Base-by-base conservation (phyloP, 805 yeast species). In the Lipomyces sp. region DNA sequence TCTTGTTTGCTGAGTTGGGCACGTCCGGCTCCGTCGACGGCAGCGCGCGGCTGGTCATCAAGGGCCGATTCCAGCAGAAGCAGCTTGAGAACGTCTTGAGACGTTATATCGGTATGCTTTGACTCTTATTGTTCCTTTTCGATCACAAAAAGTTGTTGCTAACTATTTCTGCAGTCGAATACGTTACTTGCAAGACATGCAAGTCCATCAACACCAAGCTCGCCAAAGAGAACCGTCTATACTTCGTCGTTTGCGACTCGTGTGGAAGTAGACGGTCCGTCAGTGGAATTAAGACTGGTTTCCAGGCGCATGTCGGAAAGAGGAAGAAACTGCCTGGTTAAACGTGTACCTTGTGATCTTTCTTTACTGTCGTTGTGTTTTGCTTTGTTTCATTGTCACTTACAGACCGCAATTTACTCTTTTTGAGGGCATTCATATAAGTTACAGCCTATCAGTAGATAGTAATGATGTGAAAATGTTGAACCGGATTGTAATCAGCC, bases 1-100 rank as follows among this genome's bases (percentile, higher is more conserved):
- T 85, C 73, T 74, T 93, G 72, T 93, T 93, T 73, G 97, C 98
- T 1, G 99, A 93, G 75, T 78, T 93, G 79, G 99, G 99, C 83
- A 93, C 99, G 19, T 88, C 98, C 1, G 99, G 99, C 68, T 90
- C 97, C 49, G 91, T 93, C 55, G 99, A 93, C 73, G 98, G 98
- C 70, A 91, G 87, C 71, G 87, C 89, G 77, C 84, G 98, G 73
- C 81, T 93, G 70, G 89, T 93, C 58, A 91, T 93, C 70, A 93
- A 88, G 77, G 99, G 99, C 77, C 86, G 95, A 72, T 93, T 89
- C 78, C 95, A 86, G 75, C 96, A 95, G 63, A 93, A 91, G 74
- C 96, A 90, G 72, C 83, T 93, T 79, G 98, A 93, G 74, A 84
- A 89, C 60, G 95, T 93, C 58, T 78, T 93, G 73, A 84, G 98